Evolutionary conservation across 306 rosid genomes (phyloP).

Genomic region (Fragaria vesca): DNA sequence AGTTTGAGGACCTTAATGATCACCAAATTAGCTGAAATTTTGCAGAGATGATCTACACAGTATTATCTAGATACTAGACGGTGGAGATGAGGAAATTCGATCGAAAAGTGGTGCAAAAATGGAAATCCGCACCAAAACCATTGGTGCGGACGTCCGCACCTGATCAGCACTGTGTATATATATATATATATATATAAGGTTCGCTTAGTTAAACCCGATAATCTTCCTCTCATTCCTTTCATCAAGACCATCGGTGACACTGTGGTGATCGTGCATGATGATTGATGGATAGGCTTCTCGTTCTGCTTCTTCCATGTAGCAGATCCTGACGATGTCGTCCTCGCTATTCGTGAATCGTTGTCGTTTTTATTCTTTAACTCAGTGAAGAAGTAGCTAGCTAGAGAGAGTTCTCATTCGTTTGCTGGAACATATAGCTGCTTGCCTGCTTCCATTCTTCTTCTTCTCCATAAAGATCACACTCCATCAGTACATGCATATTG

Average conservation of each 20-base stretch:
- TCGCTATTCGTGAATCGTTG: not conserved
- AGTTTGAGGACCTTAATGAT: too few relatives aligned
- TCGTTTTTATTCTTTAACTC: not conserved
- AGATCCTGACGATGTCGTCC: not conserved
- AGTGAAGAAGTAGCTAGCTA: not conserved
- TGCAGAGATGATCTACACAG: too few relatives aligned
- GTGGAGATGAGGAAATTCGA: too few relatives aligned
- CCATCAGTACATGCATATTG: not conserved
- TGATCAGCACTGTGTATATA: too few relatives aligned
- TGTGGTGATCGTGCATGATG: not conserved
- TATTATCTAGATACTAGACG: too few relatives aligned
- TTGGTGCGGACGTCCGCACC: too few relatives aligned
- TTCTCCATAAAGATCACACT: not conserved
- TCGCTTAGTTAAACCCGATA: not conserved
- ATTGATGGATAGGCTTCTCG: not conserved
- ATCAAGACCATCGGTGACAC: not conserved
- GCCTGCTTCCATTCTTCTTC: not conserved
- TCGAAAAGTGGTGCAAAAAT: too few relatives aligned
- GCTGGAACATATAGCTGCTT: not conserved
- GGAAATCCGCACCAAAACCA: too few relatives aligned
- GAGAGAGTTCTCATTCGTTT: not conserved
- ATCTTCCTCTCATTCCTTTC: not conserved
- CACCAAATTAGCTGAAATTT: too few relatives aligned
- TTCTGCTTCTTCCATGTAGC: not conserved
- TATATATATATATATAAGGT: not conserved